phyloP scores from a whole-genome alignment of 2,329 filamentous ascomycete species.

The Fusarium cicatricum region DNA sequence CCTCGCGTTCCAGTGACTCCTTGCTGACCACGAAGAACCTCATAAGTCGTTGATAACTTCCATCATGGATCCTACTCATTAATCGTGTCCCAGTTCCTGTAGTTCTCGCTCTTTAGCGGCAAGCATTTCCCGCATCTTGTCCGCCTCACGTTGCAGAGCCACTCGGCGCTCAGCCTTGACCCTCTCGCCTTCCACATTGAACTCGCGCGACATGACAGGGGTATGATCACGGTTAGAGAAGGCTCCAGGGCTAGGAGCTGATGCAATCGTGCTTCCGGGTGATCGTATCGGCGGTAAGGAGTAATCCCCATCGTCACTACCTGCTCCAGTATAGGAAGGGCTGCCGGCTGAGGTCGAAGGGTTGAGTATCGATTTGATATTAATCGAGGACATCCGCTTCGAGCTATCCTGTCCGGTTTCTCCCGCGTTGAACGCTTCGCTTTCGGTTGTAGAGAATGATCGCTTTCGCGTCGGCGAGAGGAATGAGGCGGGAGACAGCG shows the following conservation, averaged over 20 bases:
- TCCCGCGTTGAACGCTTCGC: slow-evolving; percentile 51
- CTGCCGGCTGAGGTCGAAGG: slow-evolving; percentile 50
- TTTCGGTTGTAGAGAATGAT: slow-evolving; percentile 70
- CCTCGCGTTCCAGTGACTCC: slow-evolving; percentile 36
- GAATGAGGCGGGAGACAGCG: slow-evolving; percentile 68
- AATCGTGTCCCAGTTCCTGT: slow-evolving; percentile 46
- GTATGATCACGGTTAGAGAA: slow-evolving; percentile 48
- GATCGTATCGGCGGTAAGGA: slow-evolving; percentile 54
- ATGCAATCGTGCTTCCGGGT: slow-evolving; percentile 51
- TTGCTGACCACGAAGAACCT: slow-evolving; percentile 33
- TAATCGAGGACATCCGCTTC: slow-evolving; percentile 77
- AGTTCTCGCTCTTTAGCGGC: slow-evolving; percentile 79
- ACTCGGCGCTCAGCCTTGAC: slow-evolving; percentile 69
- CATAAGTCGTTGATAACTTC: slow-evolving; percentile 37
- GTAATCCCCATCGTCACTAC: slow-evolving; percentile 52
- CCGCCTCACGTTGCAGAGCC: slow-evolving; percentile 75
- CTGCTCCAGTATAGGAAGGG: slow-evolving; percentile 33
- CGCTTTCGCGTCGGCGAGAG: slow-evolving; percentile 69
- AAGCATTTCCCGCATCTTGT: slow-evolving; percentile 77
- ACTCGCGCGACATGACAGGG: slow-evolving; percentile 36
- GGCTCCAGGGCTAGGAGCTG: slow-evolving; percentile 52
- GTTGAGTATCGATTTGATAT: slow-evolving; percentile 80
- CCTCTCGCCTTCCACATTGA: slow-evolving; percentile 56
- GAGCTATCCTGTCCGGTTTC: slow-evolving; percentile 57
- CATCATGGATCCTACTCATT: slow-evolving; percentile 32